A percentile compares a stretch with the other conserved stretches of the same genome.
These are phyloP conservation scores for Cupressus sempervirens DNA, from an alignment of 75 land plant species.

Conservation along the genomic window DNA sequence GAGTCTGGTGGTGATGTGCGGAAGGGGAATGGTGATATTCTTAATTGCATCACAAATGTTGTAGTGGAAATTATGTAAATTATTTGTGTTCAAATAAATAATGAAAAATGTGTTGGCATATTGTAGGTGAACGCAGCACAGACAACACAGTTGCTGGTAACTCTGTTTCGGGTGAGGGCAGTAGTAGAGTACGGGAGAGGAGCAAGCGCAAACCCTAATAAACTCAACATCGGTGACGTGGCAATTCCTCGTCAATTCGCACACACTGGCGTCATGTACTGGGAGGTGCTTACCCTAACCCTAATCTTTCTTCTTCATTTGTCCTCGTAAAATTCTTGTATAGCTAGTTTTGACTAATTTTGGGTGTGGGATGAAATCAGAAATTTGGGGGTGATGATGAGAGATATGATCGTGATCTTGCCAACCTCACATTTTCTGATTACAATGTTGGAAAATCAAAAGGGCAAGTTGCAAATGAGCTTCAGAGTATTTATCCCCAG, in stretches of 20 bases:
- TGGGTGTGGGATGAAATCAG: background rate
- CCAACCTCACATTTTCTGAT: no score
- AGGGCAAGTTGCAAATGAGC: no score
- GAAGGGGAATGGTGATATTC: no score
- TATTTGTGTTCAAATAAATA: background rate
- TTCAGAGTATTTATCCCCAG: no score
- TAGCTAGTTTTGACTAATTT: background rate
- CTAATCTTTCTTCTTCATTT: background rate
- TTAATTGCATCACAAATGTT: no score
- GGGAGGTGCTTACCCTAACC: background rate
- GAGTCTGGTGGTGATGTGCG: no score
- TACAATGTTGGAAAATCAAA: no score
- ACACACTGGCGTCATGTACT: background rate
- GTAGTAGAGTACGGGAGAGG: background rate
- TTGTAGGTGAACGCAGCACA: background rate
- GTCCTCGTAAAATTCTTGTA: background rate
- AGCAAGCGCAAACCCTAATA: background rate
- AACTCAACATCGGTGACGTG: background rate
- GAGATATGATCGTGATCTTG: no score
- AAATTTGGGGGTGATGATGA: background rate
- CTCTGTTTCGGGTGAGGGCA: background rate
- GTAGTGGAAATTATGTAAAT: no score
- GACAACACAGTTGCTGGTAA: background rate
- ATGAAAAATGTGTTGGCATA: background rate
- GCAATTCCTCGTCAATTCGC: background rate